Evolutionary conservation across 179 eudicot species (phyloP).

Genomic region (Drosera spatulata): DNA sequence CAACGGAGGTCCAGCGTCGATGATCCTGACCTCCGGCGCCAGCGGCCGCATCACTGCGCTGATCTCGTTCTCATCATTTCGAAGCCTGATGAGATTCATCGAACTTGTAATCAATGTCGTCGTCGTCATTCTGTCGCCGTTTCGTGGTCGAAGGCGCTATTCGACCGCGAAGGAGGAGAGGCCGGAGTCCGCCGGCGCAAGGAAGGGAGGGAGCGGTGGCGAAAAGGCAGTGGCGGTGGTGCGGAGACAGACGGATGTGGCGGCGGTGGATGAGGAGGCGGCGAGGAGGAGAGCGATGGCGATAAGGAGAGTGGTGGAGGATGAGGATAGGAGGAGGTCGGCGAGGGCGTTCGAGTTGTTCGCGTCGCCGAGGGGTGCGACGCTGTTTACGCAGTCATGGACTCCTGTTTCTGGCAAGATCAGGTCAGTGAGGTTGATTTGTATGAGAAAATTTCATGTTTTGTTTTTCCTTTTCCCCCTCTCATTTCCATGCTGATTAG

Average conservation of each 20-base stretch:
- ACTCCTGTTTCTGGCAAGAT: constrained; percentile 30
- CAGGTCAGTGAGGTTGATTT: constrained; percentile 21
- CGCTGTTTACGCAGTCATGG: constrained; percentile 79
- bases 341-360: constrained; percentile 41
- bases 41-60: constrained; percentile 50
- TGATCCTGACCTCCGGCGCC: constrained; percentile 45
- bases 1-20: neutral
- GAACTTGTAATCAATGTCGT: constrained; percentile 17
- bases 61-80: constrained; percentile 29
- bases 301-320: constrained; percentile 40
- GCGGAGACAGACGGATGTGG: constrained; percentile 5
- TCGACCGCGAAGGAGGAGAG: constrained; percentile 8
- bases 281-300: constrained; percentile 53
- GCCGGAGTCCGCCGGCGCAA: constrained; percentile 10
- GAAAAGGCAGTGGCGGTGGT: neutral
- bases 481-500: no score
- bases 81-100: constrained; percentile 23
- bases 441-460: no score
- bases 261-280: constrained; percentile 37
- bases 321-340: constrained; percentile 13
- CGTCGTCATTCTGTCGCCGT: constrained; percentile 16
- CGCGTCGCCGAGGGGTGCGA: constrained; percentile 36
- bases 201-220: neutral
- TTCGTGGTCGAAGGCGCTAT: constrained; percentile 10
- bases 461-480: no score